Evolutionary conservation across 2,329 filamentous ascomycete species (phyloP).

Genomic region (Sphaerulina musiva): DNA sequence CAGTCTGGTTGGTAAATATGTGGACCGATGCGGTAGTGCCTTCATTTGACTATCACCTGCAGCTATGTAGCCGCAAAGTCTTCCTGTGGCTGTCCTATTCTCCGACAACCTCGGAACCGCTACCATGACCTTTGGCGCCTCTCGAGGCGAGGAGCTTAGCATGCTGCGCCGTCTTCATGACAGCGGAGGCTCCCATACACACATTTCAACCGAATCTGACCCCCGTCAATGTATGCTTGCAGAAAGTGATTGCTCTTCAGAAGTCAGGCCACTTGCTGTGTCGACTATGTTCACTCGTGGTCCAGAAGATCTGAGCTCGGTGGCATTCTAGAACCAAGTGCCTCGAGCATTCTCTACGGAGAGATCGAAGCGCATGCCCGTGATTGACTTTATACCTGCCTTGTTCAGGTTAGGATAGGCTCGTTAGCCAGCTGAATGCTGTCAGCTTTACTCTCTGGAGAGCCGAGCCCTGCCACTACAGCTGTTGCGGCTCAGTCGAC

Average conservation of each 20-base stretch:
- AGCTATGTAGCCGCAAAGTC: too few species aligned
- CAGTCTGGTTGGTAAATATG: too few species aligned
- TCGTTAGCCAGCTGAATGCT: too few species aligned
- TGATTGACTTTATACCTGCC: neutral
- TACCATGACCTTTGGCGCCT: neutral
- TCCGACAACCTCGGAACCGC: too few species aligned
- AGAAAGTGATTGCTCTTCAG: slow-evolving; percentile 6
- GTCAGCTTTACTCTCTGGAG: too few species aligned
- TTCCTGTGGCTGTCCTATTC: too few species aligned
- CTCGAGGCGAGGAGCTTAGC: slow-evolving; percentile 15
- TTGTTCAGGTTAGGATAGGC: too few species aligned
- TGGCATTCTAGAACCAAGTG: slow-evolving; percentile 1
- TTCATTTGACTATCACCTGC: too few species aligned
- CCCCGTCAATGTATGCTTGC: slow-evolving; percentile 11
- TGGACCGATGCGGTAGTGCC: too few species aligned
- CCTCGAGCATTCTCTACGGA: neutral
- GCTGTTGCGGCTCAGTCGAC: too few species aligned
- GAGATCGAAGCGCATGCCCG: slow-evolving; percentile 5
- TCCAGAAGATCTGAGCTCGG: slow-evolving; percentile 5
- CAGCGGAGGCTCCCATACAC: slow-evolving; percentile 15
- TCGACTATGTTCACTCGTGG: slow-evolving; percentile 7
- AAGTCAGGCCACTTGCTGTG: slow-evolving; percentile 2
- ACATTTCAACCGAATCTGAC: neutral
- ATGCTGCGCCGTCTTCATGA: slow-evolving; percentile 13
- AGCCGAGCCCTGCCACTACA: too few species aligned